A percentile compares a stretch with the other conserved stretches of the same genome.
phyloP scores from a whole-genome alignment of 768 basidiomycete genomes.

The Rhizopogon vesiculosus region DNA sequence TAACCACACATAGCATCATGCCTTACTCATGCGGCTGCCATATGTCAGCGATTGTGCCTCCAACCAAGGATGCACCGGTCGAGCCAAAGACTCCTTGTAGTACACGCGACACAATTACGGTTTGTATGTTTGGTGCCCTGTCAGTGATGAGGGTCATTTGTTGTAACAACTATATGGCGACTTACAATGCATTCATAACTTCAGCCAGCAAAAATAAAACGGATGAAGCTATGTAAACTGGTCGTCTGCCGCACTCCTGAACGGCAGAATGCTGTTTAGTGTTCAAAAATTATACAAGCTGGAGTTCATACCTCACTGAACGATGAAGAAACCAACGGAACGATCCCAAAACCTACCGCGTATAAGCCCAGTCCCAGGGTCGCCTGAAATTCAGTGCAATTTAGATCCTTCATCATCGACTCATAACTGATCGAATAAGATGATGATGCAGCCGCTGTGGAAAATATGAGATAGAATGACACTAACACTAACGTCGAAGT shows the following conservation, averaged over 20 bases:
- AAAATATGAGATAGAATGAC: background rate
- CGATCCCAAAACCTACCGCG: slow-evolving; percentile 50
- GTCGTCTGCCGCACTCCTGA: slow-evolving; percentile 58
- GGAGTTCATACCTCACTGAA: slow-evolving; percentile 47
- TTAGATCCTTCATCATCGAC: slow-evolving; percentile 43
- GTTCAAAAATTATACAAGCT: background rate
- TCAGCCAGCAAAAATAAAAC: slow-evolving; percentile 47
- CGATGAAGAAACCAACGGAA: slow-evolving; percentile 56
- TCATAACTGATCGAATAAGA: slow-evolving; percentile 48
- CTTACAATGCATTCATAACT: slow-evolving; percentile 26
- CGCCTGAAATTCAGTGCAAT: slow-evolving; percentile 38
- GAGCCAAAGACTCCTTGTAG: slow-evolving; percentile 62
- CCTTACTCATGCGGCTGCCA: slow-evolving; percentile 58
- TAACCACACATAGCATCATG: background rate
- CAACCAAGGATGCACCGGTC: slow-evolving; percentile 62
- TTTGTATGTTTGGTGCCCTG: slow-evolving; percentile 43
- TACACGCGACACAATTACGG: slow-evolving; percentile 53
- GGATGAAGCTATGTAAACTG: slow-evolving; percentile 48
- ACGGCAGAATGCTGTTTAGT: background rate
- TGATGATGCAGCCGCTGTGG: slow-evolving; percentile 39
- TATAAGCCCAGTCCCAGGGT: slow-evolving; percentile 44
- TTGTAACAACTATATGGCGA: background rate
- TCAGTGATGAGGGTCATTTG: background rate
- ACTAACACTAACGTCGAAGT: background rate
- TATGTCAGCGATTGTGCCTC: slow-evolving; percentile 66